phyloP scores from a whole-genome alignment of 192 early-diverging fungal genomes.

The Coemansia sp. region DNA sequence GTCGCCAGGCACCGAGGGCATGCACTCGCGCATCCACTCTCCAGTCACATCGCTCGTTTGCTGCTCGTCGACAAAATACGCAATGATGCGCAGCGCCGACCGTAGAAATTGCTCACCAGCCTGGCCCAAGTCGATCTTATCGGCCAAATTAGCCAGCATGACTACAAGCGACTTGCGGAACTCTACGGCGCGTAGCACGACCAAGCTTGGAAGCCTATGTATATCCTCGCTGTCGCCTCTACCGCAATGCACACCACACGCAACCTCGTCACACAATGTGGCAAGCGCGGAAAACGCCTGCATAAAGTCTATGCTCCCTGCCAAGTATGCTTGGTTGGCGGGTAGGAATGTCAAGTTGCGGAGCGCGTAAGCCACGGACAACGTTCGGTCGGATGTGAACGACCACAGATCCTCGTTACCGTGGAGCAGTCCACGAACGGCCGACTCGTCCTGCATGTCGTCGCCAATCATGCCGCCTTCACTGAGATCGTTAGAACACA shows the following conservation, averaged over 20 bases:
- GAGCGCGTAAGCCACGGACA: constrained; percentile 40
- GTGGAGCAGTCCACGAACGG: constrained; percentile 37
- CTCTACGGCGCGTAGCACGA: constrained; percentile 42
- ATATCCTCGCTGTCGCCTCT: not conserved
- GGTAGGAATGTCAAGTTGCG: constrained; percentile 49
- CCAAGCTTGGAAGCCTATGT: constrained; percentile 11
- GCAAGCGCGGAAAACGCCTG: constrained; percentile 17
- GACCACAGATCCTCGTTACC: constrained; percentile 45
- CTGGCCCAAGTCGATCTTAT: constrained; percentile 24
- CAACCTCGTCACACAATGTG: constrained; percentile 20
- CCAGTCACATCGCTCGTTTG: constrained; percentile 23
- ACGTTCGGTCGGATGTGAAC: constrained; percentile 49
- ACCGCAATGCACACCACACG: not conserved
- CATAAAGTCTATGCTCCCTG: constrained; percentile 38
- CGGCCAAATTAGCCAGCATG: constrained; percentile 36
- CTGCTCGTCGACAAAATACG: constrained; percentile 46
- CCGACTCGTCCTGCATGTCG: constrained; percentile 39
- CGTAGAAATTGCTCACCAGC: constrained; percentile 13
- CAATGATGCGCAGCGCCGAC: constrained; percentile 25
- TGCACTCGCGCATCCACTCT: constrained; percentile 29
- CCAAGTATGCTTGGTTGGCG: constrained; percentile 43
- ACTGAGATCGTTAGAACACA: constrained; percentile 14
- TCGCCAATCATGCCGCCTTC: constrained; percentile 37
- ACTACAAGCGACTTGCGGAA: constrained; percentile 40
- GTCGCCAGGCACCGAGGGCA: constrained; percentile 4